Evolutionary conservation across 768 basidiomycete genomes (phyloP).

Genomic region (Hemileccinum impolitum): DNA sequence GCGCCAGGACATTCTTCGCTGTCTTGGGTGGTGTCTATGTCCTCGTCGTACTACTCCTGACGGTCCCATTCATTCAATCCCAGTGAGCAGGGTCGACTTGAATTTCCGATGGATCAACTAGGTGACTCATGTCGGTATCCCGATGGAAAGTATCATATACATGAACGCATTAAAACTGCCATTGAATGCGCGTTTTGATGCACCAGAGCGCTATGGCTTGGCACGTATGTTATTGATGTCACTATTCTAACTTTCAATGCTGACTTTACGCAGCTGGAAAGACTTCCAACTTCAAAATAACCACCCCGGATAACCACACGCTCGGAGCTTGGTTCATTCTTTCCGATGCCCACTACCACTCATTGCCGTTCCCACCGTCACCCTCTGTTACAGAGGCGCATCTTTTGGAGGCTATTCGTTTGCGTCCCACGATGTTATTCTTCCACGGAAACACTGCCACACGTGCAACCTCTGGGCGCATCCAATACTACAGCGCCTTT

Average conservation of each 20-base stretch:
- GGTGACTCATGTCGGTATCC: conserved; percentile 16
- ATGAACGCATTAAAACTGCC: conserved; percentile 67
- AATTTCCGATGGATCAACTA: conserved; percentile 11
- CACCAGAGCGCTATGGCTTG: conserved; percentile 76
- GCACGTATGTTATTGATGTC: conserved; percentile 53
- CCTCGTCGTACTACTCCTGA: conserved; percentile 47
- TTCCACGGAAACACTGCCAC: conserved; percentile 90
- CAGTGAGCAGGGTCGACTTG: conserved; percentile 47
- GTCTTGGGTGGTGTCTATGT: conserved; percentile 54
- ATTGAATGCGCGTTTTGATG: conserved; percentile 55
- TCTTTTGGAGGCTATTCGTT: conserved; percentile 51
- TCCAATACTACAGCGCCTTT: conserved; percentile 65
- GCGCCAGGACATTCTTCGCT: conserved; percentile 32
- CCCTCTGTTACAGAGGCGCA: conserved; percentile 36
- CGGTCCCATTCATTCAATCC: conserved; percentile 63
- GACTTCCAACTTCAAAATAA: conserved; percentile 65
- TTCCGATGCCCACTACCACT: conserved; percentile 60
- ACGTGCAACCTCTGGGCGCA: conserved; percentile 62
- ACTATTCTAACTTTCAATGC: background rate
- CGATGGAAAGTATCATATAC: conserved; percentile 49
- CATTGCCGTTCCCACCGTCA: conserved; percentile 39
- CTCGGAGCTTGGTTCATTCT: conserved; percentile 87
- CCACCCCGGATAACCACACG: conserved; percentile 71
- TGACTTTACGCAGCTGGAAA: conserved; percentile 56
- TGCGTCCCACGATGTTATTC: conserved; percentile 79